Conservation (phyloP, 148 eudicot genomes). For the Chenopodium berlandieri region DNA sequence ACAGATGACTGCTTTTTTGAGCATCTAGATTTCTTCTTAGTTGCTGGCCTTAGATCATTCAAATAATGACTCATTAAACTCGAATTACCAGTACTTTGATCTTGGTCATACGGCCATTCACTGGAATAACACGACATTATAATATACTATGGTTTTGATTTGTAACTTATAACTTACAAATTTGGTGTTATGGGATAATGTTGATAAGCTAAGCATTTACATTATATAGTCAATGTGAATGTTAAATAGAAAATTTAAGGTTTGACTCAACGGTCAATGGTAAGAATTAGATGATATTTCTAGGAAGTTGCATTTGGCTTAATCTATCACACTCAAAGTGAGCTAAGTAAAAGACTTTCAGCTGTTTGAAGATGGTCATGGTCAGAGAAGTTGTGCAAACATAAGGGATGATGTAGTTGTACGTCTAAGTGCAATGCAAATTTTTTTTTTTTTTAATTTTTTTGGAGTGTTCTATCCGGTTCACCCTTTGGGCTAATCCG, state of each 20-base stretch:
- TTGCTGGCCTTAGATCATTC: constrained; percentile 18
- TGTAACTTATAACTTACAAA: neutral
- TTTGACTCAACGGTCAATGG: constrained; percentile 14
- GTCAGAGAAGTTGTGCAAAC: constrained; percentile 20
- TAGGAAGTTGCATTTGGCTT: constrained; percentile 21
- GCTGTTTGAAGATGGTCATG: neutral
- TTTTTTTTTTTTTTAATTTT: neutral
- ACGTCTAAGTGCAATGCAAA: neutral
- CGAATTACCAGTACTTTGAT: neutral
- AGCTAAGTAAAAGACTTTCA: constrained; percentile 8
- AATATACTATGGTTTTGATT: too few relatives aligned
- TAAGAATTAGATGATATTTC: constrained; percentile 19
- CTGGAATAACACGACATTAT: constrained; percentile 13
- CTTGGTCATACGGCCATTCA: constrained; percentile 23
- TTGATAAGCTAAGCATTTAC: neutral
- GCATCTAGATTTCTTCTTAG: constrained; percentile 39
- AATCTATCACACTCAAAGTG: constrained; percentile 19
- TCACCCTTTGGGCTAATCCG: too few relatives aligned
- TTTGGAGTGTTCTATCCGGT: too few relatives aligned
- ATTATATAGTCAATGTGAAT: neutral
- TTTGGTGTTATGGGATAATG: neutral
- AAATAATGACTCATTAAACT: neutral
- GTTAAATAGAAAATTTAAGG: neutral
- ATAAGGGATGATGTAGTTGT: neutral
- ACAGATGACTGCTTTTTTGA: constrained; percentile 38